Base-by-base conservation (phyloP, 2,329 filamentous ascomycete genomes). In the Beauveria asiatica region DNA sequence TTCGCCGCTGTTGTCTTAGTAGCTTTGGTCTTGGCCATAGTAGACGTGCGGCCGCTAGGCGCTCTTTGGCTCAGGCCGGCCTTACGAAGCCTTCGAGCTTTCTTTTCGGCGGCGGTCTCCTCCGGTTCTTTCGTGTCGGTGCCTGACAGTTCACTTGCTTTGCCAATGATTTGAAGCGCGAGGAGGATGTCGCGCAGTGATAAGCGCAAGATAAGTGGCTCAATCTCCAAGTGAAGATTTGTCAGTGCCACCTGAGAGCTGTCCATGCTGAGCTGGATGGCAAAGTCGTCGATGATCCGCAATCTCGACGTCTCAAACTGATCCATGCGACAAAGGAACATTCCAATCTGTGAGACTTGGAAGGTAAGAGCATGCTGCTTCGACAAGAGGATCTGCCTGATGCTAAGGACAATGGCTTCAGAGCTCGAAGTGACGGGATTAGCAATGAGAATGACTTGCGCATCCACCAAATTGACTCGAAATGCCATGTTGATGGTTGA, bases 281-380 rank as follows among this genome's bases (percentile, higher is more conserved):
- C 96, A 71, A 99, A 99, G 73, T 99, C 92, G 70, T 99, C 95
- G 37, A 99, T 83, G 63, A 99, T 96, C 19, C 94, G 86, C 51
- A 99, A 80, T 42, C 91, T 85, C 45, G 88, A 92, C 3, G 89
- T 92, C 66, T 99, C 93, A 66, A 97, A 97, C 64, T 87, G 90
- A 73, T 99, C 95, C 94, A 99, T 99, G 13, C 94, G 89, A 70
- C 95, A 99, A 37, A 99, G 75, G 72, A 97, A 99, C 94, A 99
- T 99, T 66, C 94, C 94, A 57, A 97, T 84, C 69, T 97, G 87
- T 8, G 91, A 92, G 3, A 99, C 85, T 70, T 99, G 93, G 69
- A 99, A 82, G 1, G 94, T 97, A 66, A 95, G 82, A 9, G 93
- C 90, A 75, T 97, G 91, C 72, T 99, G 95, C 67, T 96, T 89